Base-by-base conservation (phyloP, 208 protist genomes). In the Leptomonas pyrrhocoris region DNA sequence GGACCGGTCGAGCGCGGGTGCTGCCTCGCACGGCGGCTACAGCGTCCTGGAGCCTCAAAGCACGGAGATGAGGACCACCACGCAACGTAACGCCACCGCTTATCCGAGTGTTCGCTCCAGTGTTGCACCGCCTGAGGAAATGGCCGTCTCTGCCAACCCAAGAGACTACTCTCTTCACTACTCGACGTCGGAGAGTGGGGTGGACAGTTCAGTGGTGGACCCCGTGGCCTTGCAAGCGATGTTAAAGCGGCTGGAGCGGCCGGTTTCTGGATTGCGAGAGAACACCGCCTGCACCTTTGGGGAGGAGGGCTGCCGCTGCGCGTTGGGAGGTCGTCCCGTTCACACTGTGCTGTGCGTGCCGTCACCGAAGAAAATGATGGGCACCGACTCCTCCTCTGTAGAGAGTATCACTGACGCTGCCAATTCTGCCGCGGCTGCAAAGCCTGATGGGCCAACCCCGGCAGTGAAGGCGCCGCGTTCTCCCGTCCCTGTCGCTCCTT, bases 231-330 rank as follows among this genome's bases (percentile, higher is more conserved):
- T 72, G 57, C 23, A 42, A 34, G 63, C 42, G 16, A 38, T 66
- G 5, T 27, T 74, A 19, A 38, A 55, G 30, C 49, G 60, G 5
- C 68, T 74, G n/a, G 42, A 62, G 7, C 31, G 30, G 0, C 48
- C 65, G 0, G 59, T 67, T 0, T 72, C 65, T 0, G n/a, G 64
- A 25, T 12, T 51, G n/a, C 23, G 51, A 30, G 63, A 68, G 5
- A 72, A 62, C 27, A 70, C 6, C 15, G 63, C 49, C 7, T 74
- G 68, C 42, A 74, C 68, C 38, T 74, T 74, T 48, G 68, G 68
- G 8, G 68, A 74, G 2, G 40, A 59, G 0, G 68, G 68, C 12
- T 74, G 68, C 21, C 40, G 45, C 25, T 74, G 68, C 25, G 68
- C 42, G 1, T 38, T 55, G 7, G 59, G 46, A 16, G 60, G 46